These are phyloP conservation scores for Ogataea ramenticola DNA, from an alignment of 805 yeast genomes.

Conservation along the genomic window DNA sequence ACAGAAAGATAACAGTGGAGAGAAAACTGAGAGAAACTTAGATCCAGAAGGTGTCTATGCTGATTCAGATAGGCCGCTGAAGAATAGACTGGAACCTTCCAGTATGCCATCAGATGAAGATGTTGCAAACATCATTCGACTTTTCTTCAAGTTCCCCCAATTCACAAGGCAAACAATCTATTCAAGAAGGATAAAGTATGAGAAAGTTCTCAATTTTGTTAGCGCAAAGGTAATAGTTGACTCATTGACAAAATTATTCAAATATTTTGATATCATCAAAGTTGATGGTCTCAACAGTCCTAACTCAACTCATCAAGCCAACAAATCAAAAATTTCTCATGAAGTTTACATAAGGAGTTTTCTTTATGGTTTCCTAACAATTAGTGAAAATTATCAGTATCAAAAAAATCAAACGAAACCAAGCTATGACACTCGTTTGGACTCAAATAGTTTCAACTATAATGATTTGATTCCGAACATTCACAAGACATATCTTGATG, in stretches of 20 bases:
- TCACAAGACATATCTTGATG: neutral
- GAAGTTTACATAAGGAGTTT: neutral
- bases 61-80: no score
- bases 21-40: no score
- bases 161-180: neutral
- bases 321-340: neutral
- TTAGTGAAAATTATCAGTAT: neutral
- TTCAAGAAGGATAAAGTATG: constrained; percentile 5
- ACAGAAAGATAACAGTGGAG: no score
- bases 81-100: no score
- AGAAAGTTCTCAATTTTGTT: constrained; percentile 10
- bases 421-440: neutral
- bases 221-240: constrained; percentile 1
- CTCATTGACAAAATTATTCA: neutral
- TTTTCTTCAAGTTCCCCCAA: constrained; percentile 6
- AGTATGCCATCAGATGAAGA: constrained; percentile 4
- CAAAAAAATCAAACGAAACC: neutral
- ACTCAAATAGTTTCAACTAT: neutral
- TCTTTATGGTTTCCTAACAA: neutral
- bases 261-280: neutral
- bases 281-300: neutral
- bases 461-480: neutral
- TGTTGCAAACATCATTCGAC: constrained; percentile 5
- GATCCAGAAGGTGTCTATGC: no score
- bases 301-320: neutral